Base-by-base conservation (phyloP, 2,329 filamentous ascomycete genomes). In the Penicillium sp. region DNA sequence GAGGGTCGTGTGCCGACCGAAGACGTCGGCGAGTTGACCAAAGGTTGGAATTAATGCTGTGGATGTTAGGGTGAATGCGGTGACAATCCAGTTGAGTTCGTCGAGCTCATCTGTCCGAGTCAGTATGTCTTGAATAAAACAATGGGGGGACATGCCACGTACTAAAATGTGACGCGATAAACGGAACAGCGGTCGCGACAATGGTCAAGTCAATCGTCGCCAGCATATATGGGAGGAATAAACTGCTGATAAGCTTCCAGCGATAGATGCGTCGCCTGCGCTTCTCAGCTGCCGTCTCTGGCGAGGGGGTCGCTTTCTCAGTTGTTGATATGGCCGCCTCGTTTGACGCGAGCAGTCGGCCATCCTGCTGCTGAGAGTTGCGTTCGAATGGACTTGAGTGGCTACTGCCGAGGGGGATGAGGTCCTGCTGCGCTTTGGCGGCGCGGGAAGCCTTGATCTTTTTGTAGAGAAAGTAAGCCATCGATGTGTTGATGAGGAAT, bases 21-120 rank as follows among this genome's bases (percentile, higher is more conserved):
- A 90, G 30, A 90, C 82, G 66, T 91, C 86, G 17, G 86, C 83
- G 49, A 88, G 80, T 67, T 90, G 88, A 1, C 85, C 86, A 76
- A 87, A 90, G 56, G 85, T 84, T 3, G 88, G 88, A 8, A 90
- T 87, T 66, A 90, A 90, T 1, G 88, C 84, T 1, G 88, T 88
- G 0, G 86, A 86, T 0, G 87, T 88, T 15, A 91, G 78, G 56
- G 88, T 90, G 74, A 90, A 91, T 7, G 87, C 81, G 0, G 88
- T 88, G 19, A 90, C 85, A 69, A 91, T 89, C 87, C 88, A 90
- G 69, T 89, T 90, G 2, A 89, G 79, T 67, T 88, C 84, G 19
- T 84, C 81, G 5, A 86, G 71, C 69, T 86, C 72, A 63, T 81
- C 83, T 84, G 60, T 13, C 30, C 1, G n/a, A 15, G 35, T 38